Percentiles rank a stretch among this genome's conserved stretches.
Evolutionary conservation across 1,139 yeast genomes (phyloP).

Genomic region (Candida sojae): DNA sequence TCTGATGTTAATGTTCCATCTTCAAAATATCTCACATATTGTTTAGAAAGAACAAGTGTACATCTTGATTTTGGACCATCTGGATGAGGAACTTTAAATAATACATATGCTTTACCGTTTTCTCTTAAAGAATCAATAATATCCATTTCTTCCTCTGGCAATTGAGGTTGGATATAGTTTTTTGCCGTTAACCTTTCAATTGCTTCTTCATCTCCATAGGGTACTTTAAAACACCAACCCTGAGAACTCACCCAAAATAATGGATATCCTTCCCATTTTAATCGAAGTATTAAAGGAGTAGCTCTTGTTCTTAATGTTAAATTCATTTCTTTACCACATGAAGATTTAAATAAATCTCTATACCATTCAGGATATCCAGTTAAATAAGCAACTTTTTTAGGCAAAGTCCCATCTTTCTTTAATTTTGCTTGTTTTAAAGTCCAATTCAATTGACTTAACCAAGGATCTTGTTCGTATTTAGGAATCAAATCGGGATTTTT

Average conservation of each 20-base stretch:
- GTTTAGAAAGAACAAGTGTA: constrained; percentile 77
- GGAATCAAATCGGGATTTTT: constrained; percentile 29
- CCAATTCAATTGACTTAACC: constrained; percentile 94
- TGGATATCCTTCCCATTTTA: constrained; percentile 87
- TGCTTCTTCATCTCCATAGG: constrained; percentile 33
- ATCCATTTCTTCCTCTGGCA: constrained; percentile 26
- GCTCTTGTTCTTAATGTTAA: constrained; percentile 73
- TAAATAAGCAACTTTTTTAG: constrained; percentile 71
- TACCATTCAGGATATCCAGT: constrained; percentile 98
- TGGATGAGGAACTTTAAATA: constrained; percentile 87
- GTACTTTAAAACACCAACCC: constrained; percentile 90
- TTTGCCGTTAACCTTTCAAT: constrained; percentile 44
- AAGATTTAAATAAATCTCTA: constrained; percentile 61
- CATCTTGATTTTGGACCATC: constrained; percentile 79
- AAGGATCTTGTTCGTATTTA: constrained; percentile 62
- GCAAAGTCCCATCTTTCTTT: constrained; percentile 74
- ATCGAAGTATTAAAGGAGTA: constrained; percentile 71
- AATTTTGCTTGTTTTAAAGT: constrained; percentile 57
- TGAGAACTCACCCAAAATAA: constrained; percentile 72
- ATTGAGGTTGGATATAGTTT: constrained; percentile 52
- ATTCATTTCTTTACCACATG: constrained; percentile 44
- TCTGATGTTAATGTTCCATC: constrained; percentile 72
- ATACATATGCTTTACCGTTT: constrained; percentile 26
- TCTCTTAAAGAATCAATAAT: constrained; percentile 25
- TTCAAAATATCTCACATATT: constrained; percentile 71